These are phyloP conservation scores for Sporothrix curviconia DNA, from an alignment of 2,329 filamentous ascomycete genomes.

Conservation along the genomic window DNA sequence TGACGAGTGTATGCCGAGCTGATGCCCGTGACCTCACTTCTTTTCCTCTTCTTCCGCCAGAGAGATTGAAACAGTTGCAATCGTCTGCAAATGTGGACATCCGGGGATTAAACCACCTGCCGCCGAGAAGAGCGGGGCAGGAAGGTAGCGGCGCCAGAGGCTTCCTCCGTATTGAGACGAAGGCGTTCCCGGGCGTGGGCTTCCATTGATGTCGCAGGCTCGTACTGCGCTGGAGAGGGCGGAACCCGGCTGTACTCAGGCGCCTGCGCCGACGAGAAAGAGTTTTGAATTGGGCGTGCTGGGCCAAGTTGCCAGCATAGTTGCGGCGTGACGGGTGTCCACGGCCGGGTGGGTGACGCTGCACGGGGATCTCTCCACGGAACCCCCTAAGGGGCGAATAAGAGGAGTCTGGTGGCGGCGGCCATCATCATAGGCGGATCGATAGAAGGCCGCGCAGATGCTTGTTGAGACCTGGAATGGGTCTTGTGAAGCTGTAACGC, in stretches of 20 bases:
- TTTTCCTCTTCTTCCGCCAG: conserved; percentile 37
- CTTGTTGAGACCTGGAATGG: conserved; percentile 10
- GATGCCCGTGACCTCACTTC: conserved; percentile 66
- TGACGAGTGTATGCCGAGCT: not conserved
- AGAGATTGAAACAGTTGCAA: conserved; percentile 65
- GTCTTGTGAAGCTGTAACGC: conserved; percentile 10
- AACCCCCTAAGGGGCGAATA: conserved; percentile 42
- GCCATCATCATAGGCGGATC: conserved; percentile 51
- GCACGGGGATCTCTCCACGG: conserved; percentile 37
- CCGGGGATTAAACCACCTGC: conserved; percentile 32
- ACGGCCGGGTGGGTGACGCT: conserved; percentile 50
- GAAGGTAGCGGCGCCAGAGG: conserved; percentile 78
- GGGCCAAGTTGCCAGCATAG: not conserved
- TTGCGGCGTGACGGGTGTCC: conserved; percentile 45
- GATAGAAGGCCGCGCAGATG: conserved; percentile 33
- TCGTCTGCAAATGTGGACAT: conserved; percentile 56
- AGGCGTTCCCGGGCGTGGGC: conserved; percentile 81
- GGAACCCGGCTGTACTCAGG: conserved; percentile 60
- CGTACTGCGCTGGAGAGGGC: conserved; percentile 65
- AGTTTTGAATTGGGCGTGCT: conserved; percentile 26
- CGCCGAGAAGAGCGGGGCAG: conserved; percentile 71
- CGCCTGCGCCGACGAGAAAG: conserved; percentile 23
- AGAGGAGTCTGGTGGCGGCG: conserved; percentile 50
- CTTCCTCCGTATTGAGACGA: conserved; percentile 84
- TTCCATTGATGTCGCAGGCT: conserved; percentile 82